Base-by-base conservation (phyloP, 768 basidiomycete genomes). In the Gloeophyllum trabeum region DNA sequence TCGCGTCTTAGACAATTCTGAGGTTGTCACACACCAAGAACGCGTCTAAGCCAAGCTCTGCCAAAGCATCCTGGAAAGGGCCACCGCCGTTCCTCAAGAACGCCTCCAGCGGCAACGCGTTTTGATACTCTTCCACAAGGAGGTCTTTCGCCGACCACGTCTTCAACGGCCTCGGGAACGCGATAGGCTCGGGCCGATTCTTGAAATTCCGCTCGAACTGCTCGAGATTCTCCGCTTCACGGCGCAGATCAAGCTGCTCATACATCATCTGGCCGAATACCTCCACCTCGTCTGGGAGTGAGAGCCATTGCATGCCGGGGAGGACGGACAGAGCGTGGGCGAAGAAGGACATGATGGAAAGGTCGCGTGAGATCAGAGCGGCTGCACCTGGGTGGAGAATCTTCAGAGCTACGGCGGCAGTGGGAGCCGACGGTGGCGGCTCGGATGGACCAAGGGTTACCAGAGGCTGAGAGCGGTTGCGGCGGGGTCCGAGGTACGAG, bases 221-320 rank as follows among this genome's bases (percentile, higher is more conserved):
- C 20, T 75, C 62, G 42, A 99, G 62, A 60, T 98, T 97, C 48
- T 86, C 75, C 0, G 87, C 92, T 58, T 99, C 96, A 46, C 83
- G 75, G 25, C 90, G 71, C 37, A 99, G 65, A 61, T 98, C 91
- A 18, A 98, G 72, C 59, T 99, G 96, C 51, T 79, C 84, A 55
- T 77, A 74, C 96, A 99, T 99, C 91, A 99, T 94, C 24, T 70
- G 62, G 5, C 96, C 96, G 58, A 99, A 99, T 3, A 94, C 89
- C 19, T 76, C 65, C 5, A 98, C 94, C 59, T 99, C 96, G 53
- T 99, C 89, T 0, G 92, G 87, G 14, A 99, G 71, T 5, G 91
- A 96, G 38, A 99, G 62, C 96, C 96, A 99, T 50, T 90, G 74
- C 81, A 96, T 91, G 21, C 91, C 90, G 0, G 96, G 96, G 42